Conservation (phyloP, 148 eudicot genomes). For the Cornus controversa region DNA sequence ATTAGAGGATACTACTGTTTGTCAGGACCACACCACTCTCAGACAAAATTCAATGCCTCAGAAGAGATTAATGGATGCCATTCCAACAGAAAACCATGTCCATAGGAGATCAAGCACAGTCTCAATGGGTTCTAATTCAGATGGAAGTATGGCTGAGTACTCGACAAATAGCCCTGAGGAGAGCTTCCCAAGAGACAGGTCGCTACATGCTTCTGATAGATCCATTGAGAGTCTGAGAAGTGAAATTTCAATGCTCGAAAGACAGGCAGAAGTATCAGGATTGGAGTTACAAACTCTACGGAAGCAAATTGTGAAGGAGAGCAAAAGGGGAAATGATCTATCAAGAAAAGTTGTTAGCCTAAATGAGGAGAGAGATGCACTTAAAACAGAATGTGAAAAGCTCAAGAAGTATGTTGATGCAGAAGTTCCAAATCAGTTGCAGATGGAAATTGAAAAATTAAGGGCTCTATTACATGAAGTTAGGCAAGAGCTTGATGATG, state of each 20-base stretch:
- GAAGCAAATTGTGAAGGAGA: slow-evolving; percentile 81
- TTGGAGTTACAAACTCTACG: slow-evolving; percentile 79
- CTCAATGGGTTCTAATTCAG: slow-evolving; percentile 41
- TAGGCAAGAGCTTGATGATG: slow-evolving; percentile 47
- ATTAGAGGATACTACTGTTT: slow-evolving; percentile 19
- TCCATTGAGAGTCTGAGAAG: slow-evolving; percentile 43
- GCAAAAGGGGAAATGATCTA: slow-evolving; percentile 65
- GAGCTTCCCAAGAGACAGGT: slow-evolving; percentile 28
- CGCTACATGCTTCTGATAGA: slow-evolving; percentile 34
- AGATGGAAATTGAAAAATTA: slow-evolving; percentile 26
- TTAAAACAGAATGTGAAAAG: slow-evolving; percentile 53
- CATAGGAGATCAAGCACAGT: slow-evolving; percentile 33
- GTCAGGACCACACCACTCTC: slow-evolving; percentile 25
- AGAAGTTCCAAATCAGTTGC: slow-evolving; percentile 32
- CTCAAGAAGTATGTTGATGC: slow-evolving; percentile 25
- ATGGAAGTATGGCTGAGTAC: slow-evolving; percentile 38
- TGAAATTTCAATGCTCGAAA: slow-evolving; percentile 50
- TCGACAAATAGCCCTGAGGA: slow-evolving; percentile 32
- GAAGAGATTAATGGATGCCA: slow-evolving; percentile 19
- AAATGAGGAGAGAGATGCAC: slow-evolving; percentile 63
- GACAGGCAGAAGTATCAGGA: slow-evolving; percentile 75
- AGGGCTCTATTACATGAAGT: slow-evolving; percentile 37
- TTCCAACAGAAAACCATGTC: slow-evolving; percentile 9
- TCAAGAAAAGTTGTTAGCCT: slow-evolving; percentile 46
- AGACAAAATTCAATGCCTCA: slow-evolving; percentile 15